Conservation (phyloP, 129 eudicot species). For the Calendula officinalis region DNA sequence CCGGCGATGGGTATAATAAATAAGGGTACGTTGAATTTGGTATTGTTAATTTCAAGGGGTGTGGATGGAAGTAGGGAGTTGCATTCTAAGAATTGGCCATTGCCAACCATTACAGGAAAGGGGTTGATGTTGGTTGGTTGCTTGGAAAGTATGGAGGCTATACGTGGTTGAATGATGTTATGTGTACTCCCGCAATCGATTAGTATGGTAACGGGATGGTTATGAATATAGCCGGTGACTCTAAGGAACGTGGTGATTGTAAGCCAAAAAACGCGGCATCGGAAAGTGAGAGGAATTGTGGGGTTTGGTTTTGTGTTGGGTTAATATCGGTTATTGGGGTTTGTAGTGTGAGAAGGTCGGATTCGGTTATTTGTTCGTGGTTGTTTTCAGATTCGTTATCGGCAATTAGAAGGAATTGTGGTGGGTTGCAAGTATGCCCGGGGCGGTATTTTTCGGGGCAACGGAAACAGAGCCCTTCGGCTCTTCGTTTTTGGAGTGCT, state of each 20-base stretch:
- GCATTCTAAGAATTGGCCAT: no score
- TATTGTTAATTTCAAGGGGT: neutral
- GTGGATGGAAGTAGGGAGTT: neutral
- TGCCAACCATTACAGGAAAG: no score
- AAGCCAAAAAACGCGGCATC: neutral
- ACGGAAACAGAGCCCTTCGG: neutral
- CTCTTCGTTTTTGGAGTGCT: neutral
- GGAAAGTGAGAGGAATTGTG: neutral
- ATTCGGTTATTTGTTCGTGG: neutral
- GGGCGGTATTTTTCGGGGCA: neutral
- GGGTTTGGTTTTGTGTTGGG: neutral
- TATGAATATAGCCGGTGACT: neutral
- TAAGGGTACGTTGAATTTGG: neutral
- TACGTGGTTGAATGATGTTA: neutral
- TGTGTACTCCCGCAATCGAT: neutral
- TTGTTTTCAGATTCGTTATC: neutral
- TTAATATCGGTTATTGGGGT: neutral
- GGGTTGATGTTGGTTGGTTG: neutral
- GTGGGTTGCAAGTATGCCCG: no score
- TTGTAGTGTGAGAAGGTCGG: neutral
- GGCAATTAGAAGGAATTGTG: neutral
- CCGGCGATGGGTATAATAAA: neutral
- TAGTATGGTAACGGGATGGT: neutral
- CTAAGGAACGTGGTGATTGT: neutral
- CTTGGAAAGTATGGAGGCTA: neutral